These are phyloP conservation scores for Acanthamoeba castellanii DNA, from an alignment of 208 protist species.

Conservation along the genomic window DNA sequence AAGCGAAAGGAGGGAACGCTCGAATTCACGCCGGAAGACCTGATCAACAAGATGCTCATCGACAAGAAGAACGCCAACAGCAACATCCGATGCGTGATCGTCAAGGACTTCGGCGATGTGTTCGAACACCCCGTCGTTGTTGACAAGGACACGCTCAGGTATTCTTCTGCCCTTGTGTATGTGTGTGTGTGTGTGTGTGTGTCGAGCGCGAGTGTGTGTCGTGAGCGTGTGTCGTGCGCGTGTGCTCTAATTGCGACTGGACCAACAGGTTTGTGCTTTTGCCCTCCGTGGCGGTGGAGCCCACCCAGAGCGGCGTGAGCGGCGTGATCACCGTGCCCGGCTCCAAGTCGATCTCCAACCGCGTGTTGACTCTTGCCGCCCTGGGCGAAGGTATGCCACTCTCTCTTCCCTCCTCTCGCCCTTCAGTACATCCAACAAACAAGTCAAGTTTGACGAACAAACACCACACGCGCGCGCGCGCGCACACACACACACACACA, in stretches of 20 bases:
- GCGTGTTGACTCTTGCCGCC: slow-evolving; percentile 87
- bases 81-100: slow-evolving; percentile 81
- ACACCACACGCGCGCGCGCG: too few species aligned
- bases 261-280: slow-evolving; percentile 70
- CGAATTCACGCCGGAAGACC: slow-evolving; percentile 64
- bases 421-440: too few species aligned
- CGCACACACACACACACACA: too few species aligned
- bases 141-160: slow-evolving; percentile 1
- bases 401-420: neutral
- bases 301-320: slow-evolving; percentile 54
- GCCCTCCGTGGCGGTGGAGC: slow-evolving; percentile 61
- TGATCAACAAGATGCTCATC: slow-evolving; percentile 88
- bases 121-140: slow-evolving; percentile 76
- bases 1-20: slow-evolving; percentile 64
- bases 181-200: too few species aligned
- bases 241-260: neutral
- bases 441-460: too few species aligned
- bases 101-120: slow-evolving; percentile 83
- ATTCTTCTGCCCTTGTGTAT: neutral
- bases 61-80: slow-evolving; percentile 91
- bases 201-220: too few species aligned
- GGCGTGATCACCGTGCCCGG: slow-evolving; percentile 86
- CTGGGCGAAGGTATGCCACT: slow-evolving; percentile 78
- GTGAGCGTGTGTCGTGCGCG: too few species aligned
- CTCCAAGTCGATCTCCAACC: slow-evolving; percentile 91